Percentiles rank a stretch among this genome's conserved stretches.
Evolutionary conservation across 768 basidiomycete species (phyloP).

Genomic region (Amanita jacksonii): DNA sequence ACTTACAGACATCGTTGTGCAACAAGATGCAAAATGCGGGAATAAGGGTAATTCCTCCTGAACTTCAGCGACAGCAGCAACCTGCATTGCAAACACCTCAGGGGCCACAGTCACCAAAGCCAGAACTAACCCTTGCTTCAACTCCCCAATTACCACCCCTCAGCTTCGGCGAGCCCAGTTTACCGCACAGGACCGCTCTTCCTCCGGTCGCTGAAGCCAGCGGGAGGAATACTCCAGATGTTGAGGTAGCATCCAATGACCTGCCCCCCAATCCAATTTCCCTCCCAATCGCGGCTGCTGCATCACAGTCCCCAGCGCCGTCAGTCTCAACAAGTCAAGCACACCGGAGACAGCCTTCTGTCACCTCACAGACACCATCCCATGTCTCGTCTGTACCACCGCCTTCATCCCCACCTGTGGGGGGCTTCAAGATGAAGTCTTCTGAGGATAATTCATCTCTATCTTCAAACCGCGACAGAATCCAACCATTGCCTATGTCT

Average conservation of each 20-base stretch:
- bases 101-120: conserved; percentile 8
- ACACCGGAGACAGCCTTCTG: background rate
- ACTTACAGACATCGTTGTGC: conserved; percentile 52
- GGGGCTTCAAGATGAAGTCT: background rate
- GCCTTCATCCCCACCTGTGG: background rate
- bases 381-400: background rate
- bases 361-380: background rate
- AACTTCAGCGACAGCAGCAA: conserved; percentile 11
- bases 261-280: conserved; percentile 5
- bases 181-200: conserved; percentile 25
- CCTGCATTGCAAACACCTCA: conserved; percentile 5
- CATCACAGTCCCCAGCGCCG: background rate
- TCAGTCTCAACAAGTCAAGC: background rate
- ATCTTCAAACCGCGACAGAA: conserved; percentile 1
- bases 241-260: conserved; percentile 16
- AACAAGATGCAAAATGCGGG: conserved; percentile 47
- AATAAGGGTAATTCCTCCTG: conserved; percentile 10
- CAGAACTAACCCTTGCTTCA: conserved; percentile 9
- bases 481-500: background rate
- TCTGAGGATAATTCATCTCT: background rate
- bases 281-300: background rate
- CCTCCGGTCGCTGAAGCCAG: conserved; percentile 61
- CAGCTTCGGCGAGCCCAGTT: conserved; percentile 27
- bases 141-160: conserved; percentile 56
- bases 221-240: conserved; percentile 20